phyloP scores from a whole-genome alignment of 441 rosid species.

The Pelargonium cotyledonis region DNA sequence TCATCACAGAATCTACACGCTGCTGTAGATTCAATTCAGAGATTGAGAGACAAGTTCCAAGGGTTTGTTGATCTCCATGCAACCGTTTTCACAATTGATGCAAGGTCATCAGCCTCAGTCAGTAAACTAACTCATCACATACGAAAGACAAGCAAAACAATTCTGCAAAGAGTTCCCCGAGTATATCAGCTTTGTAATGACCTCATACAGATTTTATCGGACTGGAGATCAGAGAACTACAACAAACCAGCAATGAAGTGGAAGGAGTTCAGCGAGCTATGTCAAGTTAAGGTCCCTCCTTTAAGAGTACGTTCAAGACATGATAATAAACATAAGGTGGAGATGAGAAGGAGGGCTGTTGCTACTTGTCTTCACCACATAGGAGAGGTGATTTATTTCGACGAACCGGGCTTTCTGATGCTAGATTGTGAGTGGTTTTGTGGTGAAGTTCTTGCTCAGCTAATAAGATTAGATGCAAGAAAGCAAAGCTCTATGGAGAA shows the following conservation, averaged over 20 bases:
- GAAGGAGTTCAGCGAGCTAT: conserved; percentile 80
- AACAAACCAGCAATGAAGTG: conserved; percentile 81
- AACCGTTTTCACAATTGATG: conserved; percentile 80
- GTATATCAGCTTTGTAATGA: conserved; percentile 92
- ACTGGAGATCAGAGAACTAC: conserved; percentile 74
- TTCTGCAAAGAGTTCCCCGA: conserved; percentile 74
- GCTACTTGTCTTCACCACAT: conserved; percentile 85
- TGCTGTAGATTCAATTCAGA: conserved; percentile 48
- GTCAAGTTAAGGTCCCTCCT: conserved; percentile 73
- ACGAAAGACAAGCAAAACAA: conserved; percentile 58
- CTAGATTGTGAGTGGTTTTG: conserved; percentile 90
- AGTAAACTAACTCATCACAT: conserved; percentile 69
- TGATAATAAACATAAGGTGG: conserved; percentile 54
- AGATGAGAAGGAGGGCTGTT: conserved; percentile 61
- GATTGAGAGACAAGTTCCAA: conserved; percentile 64
- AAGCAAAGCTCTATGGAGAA: conserved; percentile 52
- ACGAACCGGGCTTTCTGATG: conserved; percentile 60
- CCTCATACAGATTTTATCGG: conserved; percentile 58
- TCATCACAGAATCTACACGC: conserved; percentile 56
- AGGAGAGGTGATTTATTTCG: conserved; percentile 79
- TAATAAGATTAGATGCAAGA: conserved; percentile 55
- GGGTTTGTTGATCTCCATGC: conserved; percentile 70
- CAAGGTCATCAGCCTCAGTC: conserved; percentile 78
- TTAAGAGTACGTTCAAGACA: conserved; percentile 68
- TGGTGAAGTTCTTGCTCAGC: conserved; percentile 71